phyloP scores from a whole-genome alignment of 2,329 filamentous ascomycete genomes.

The Immersiporthe knoxdaviesiana region DNA sequence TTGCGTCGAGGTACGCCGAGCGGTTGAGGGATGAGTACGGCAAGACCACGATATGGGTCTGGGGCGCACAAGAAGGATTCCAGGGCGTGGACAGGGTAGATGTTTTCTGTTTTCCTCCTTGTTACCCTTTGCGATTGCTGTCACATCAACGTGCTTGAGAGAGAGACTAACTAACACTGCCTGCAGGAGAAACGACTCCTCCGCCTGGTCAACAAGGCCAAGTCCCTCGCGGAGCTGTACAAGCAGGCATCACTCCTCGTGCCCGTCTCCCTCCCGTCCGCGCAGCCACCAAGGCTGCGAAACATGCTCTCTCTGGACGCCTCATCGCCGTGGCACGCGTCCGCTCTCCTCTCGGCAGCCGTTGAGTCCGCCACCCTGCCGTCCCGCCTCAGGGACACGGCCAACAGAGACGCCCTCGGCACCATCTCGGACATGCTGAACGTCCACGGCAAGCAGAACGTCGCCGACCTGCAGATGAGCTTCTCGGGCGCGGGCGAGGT shows the following conservation, averaged over 20 bases:
- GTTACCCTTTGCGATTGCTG: too few relatives aligned
- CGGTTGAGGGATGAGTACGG: constrained; percentile 86
- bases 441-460: constrained; percentile 75
- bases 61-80: constrained; percentile 72
- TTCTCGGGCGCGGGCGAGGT: constrained; percentile 47
- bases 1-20: constrained; percentile 73
- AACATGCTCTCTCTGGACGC: constrained; percentile 62
- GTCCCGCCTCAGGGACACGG: constrained; percentile 63
- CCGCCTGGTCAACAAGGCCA: constrained; percentile 73
- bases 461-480: constrained; percentile 75
- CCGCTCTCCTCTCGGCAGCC: constrained; percentile 74
- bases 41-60: constrained; percentile 84
- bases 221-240: constrained; percentile 69
- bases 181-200: constrained; percentile 65
- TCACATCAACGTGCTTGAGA: too few relatives aligned
- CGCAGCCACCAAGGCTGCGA: constrained; percentile 47
- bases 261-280: constrained; percentile 68
- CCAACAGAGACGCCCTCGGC: constrained; percentile 56
- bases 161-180: background rate
- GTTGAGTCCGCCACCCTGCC: constrained; percentile 80
- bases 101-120: background rate
- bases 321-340: constrained; percentile 76
- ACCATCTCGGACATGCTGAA: constrained; percentile 71
- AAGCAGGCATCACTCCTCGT: constrained; percentile 76
- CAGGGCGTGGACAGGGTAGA: constrained; percentile 58